Conservation (phyloP, 352 stramenopile species). For the Hyaloperonospora arabidopsidis region DNA sequence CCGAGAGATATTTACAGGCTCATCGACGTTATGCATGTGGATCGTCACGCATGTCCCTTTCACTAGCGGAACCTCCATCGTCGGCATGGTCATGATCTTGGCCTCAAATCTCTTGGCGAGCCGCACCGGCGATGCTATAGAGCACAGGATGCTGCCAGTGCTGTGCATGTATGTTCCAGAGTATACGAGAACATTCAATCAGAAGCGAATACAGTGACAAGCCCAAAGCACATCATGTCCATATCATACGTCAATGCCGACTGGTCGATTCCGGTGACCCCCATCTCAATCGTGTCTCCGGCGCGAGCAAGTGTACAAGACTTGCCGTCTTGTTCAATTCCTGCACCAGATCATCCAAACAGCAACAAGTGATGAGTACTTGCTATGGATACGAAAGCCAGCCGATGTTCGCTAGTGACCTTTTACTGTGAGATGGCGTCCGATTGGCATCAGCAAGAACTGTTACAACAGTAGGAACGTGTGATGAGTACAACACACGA, state of each 20-base stretch:
- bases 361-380: neutral
- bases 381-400: neutral
- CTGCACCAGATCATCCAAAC: conserved; percentile 22
- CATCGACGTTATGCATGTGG: conserved; percentile 83
- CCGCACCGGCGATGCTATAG: conserved; percentile 63
- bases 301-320: conserved; percentile 52
- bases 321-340: conserved; percentile 71
- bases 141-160: conserved; percentile 80
- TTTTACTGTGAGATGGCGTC: conserved; percentile 47
- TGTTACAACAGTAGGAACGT: conserved; percentile 12
- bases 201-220: neutral
- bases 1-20: conserved; percentile 72
- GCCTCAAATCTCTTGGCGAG: conserved; percentile 72
- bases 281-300: conserved; percentile 75
- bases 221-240: neutral
- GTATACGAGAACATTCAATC: conserved; percentile 5
- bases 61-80: conserved; percentile 76
- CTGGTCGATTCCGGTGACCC: conserved; percentile 65
- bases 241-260: conserved; percentile 47
- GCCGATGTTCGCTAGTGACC: conserved; percentile 5
- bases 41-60: conserved; percentile 79
- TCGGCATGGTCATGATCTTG: conserved; percentile 87
- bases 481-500: neutral
- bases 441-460: conserved; percentile 59
- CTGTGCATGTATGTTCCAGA: conserved; percentile 14